Base-by-base conservation (phyloP, 441 rosid species). In the Heliophila coronopifolia region DNA sequence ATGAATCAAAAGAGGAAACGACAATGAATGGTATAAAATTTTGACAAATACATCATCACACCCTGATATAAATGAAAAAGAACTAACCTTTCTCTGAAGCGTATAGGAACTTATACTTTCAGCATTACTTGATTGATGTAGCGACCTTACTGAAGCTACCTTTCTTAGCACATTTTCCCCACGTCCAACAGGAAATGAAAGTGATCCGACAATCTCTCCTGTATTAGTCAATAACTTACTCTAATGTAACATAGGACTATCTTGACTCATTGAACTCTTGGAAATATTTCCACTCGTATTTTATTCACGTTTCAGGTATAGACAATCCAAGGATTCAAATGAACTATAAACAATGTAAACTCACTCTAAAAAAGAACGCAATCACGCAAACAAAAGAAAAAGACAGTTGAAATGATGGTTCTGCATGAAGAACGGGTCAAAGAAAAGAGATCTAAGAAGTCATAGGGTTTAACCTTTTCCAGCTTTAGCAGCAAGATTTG, bases 401-500 rank as follows among this genome's bases (percentile, higher is more conserved):
- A 13, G 48, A 38, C 37, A 38, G 44, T 14, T 43, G n/a, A 32
- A 17, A 5, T 31, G 46, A 33, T 24, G 20, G 30, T 55, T 54
- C 32, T 18, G 51, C 32, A 32, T 48, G 19, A 62, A 17, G 12
- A 41, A 51, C 4, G 10, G 13, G 48, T 30, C 25, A 25, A 58
- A 45, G 25, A 22, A 16, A 22, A 51, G 7, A 58, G 54, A 43
- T 38, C 22, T 10, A 53, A 53, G 12, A 45, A 53, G 50, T 40
- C 23, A 55, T 18, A 63, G 50, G 12, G 58, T 61, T 17, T 34
- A 72, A 93, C 99, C 99, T 81, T 93, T 93, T 69, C 99, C 99
- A 66, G 99, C 99, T 71, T 84, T 93, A 20, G 97, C 97, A 51
- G 93, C 94, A 67, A 93, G 93, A 69, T 93, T 93, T 55, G 99